phyloP scores from a whole-genome alignment of 345 rosid genomes.

The Excoecaria cochinchinensis region DNA sequence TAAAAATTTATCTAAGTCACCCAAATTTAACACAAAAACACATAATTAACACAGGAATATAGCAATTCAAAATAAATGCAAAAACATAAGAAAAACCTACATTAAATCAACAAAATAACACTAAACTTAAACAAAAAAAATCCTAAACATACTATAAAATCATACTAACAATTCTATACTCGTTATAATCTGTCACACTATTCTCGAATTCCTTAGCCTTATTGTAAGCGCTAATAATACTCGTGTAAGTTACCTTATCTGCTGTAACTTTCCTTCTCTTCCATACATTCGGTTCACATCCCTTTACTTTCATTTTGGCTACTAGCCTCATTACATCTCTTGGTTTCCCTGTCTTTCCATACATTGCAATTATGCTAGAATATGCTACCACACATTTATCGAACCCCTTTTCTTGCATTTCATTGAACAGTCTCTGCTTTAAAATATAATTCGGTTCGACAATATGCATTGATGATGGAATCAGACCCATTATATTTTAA shows the following conservation, averaged over 20 bases:
- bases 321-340: constrained; percentile 66
- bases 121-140: too few relatives aligned
- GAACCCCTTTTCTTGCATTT: constrained; percentile 70
- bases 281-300: constrained; percentile 78
- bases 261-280: constrained; percentile 64
- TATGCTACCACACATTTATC: constrained; percentile 80
- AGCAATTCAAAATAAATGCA: too few relatives aligned
- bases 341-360: constrained; percentile 62
- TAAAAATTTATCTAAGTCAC: too few relatives aligned
- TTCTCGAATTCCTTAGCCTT: constrained; percentile 56
- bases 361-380: constrained; percentile 73
- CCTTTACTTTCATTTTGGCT: constrained; percentile 76
- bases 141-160: too few relatives aligned
- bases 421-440: constrained; percentile 63
- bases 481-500: constrained; percentile 46
- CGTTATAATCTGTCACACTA: constrained; percentile 55
- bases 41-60: too few relatives aligned
- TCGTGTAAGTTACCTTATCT: constrained; percentile 79
- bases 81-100: too few relatives aligned
- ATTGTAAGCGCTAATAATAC: constrained; percentile 63
- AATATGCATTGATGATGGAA: constrained; percentile 63
- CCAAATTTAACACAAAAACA: too few relatives aligned
- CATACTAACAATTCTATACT: too few relatives aligned
- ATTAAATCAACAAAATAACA: too few relatives aligned
- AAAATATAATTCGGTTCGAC: constrained; percentile 46